Evolutionary conservation across 2,329 filamentous ascomycete species (phyloP).

Genomic region (Ascochyta lentis): DNA sequence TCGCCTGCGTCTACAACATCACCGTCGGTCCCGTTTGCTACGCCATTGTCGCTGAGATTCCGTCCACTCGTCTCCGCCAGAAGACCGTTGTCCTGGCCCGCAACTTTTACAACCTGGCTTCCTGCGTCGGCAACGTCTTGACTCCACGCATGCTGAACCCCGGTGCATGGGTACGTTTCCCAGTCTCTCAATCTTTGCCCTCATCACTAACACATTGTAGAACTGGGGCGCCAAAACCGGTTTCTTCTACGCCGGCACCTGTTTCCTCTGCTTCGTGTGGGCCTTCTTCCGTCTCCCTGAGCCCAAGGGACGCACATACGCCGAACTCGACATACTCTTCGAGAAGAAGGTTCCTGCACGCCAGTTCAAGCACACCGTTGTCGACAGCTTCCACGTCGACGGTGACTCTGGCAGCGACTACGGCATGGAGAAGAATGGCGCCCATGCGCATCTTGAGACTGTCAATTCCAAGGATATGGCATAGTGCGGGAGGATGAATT

Average conservation of each 20-base stretch:
- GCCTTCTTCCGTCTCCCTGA: constrained; percentile 82
- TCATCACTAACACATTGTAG: constrained; percentile 4
- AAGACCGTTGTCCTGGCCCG: constrained; percentile 89
- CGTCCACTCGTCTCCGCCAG: constrained; percentile 82
- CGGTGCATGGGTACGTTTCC: constrained; percentile 34
- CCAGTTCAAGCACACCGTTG: constrained; percentile 38
- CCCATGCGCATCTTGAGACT: constrained; percentile 34
- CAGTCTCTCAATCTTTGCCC: background rate
- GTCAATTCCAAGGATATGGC: constrained; percentile 25
- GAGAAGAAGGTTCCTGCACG: constrained; percentile 56
- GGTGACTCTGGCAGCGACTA: constrained; percentile 28
- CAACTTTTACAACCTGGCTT: constrained; percentile 76
- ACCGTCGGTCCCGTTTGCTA: constrained; percentile 90
- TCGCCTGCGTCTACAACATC: constrained; percentile 77
- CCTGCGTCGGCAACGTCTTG: constrained; percentile 71
- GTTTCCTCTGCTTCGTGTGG: constrained; percentile 79
- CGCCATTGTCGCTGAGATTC: constrained; percentile 84
- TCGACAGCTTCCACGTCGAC: constrained; percentile 31
- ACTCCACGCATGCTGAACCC: constrained; percentile 48
- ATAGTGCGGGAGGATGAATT: background rate
- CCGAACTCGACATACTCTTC: constrained; percentile 84
- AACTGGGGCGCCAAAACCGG: constrained; percentile 81
- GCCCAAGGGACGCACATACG: constrained; percentile 79
- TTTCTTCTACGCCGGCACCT: constrained; percentile 86
- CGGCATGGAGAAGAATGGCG: constrained; percentile 31